Evolutionary conservation across 2,329 filamentous ascomycete species (phyloP).

Genomic region (Ramularia endophylla): DNA sequence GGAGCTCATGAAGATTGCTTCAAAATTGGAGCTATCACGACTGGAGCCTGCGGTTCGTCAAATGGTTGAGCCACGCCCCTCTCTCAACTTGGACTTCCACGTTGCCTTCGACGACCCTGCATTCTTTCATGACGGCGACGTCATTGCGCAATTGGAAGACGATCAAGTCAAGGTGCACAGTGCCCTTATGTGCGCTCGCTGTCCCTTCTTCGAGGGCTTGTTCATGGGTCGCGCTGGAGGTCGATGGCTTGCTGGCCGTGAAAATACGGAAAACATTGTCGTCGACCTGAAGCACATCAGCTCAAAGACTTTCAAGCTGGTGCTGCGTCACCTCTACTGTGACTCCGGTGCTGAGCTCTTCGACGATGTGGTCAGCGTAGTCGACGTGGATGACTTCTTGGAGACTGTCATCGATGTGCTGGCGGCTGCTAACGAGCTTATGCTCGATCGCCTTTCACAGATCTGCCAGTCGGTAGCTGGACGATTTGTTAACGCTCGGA

Average conservation of each 20-base stretch:
- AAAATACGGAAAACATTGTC: conserved; percentile 51
- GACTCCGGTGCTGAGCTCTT: conserved; percentile 79
- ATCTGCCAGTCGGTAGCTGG: conserved; percentile 83
- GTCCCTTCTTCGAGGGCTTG: conserved; percentile 85
- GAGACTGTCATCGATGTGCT: conserved; percentile 90
- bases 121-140: conserved; percentile 76
- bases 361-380: conserved; percentile 60
- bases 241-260: conserved; percentile 59
- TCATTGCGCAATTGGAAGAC: conserved; percentile 70
- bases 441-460: conserved; percentile 86
- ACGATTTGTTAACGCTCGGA: conserved; percentile 75
- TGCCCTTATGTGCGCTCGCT: conserved; percentile 70
- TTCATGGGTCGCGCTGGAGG: conserved; percentile 85
- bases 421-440: conserved; percentile 84
- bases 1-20: conserved; percentile 83
- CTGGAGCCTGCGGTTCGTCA: conserved; percentile 73
- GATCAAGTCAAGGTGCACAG: conserved; percentile 68
- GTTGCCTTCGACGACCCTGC: conserved; percentile 59
- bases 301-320: conserved; percentile 66
- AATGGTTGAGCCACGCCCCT: conserved; percentile 60
- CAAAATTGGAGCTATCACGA: conserved; percentile 60
- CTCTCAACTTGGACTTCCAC: conserved; percentile 64
- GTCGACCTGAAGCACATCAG: conserved; percentile 82
- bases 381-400: conserved; percentile 74
- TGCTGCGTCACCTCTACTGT: conserved; percentile 75